Evolutionary conservation across 202 grass and related monocot species (phyloP), one percentile per base, ranked within the genome.

Genomic region (Schoenoplectus tabernaemontani): DNA sequence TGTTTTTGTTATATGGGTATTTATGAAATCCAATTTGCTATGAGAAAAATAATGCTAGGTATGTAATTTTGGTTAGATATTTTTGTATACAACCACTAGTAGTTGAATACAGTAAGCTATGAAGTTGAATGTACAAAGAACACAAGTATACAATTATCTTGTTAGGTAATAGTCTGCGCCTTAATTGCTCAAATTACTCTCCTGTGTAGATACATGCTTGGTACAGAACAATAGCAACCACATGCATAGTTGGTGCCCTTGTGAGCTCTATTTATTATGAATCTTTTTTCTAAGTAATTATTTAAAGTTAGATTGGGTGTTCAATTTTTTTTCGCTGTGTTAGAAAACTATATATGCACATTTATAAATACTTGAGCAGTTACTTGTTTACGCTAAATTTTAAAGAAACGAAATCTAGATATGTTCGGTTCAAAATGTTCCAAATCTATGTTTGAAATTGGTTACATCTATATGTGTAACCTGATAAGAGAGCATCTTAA

Each of bases 221-320:
- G 56, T 63, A 60, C 57, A 44, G 33, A 24, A 63, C 15, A 80
- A 64, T 34, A 65, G 59, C 59, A 80, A 80, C 78, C 78, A 80
- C 78, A 80, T 80, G 78, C 78, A 53, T 65, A 80, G 39, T 80
- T 80, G 78, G 24, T 80, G 38, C 12, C 10, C 26, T 80, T 62
- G 57, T n/a, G 30, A 56, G 28, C 41, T 61, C 24, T 57, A 62
- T 71, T 48, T 28, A 36, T 74, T 74, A 53, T 32, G 12, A 32
- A 30, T 4, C 0, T 53, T 53, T 56, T 26, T 57, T 37, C 37
- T 5, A 34, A 34, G 44, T 13, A 54, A 30, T 16, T 36, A 26
- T 28, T 57, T 59, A 78, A n/a, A 78, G 34, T 16, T 58, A 19
- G 43, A 56, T 26, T 61, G 50, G 44, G 16, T 22, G 51, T 78